Conservation (phyloP, 805 yeast genomes). For the Zygoascus ofunaensis region DNA sequence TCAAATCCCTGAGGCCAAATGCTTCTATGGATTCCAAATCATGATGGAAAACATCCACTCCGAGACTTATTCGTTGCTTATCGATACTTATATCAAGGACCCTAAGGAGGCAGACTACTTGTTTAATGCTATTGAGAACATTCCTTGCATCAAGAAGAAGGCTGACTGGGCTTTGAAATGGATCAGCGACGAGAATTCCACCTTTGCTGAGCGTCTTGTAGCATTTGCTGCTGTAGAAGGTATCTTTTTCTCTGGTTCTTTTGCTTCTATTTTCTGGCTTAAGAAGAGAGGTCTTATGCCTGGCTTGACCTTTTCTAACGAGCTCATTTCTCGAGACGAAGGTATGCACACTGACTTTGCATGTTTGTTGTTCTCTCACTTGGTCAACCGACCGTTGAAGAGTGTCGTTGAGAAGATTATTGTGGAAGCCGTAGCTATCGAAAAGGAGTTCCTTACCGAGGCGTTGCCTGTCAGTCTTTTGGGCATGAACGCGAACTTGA, state of each 20-base stretch:
- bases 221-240: conserved; percentile 99
- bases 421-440: conserved; percentile 91
- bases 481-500: conserved; percentile 89
- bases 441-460: conserved; percentile 88
- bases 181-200: conserved; percentile 81
- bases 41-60: conserved; percentile 99
- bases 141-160: conserved; percentile 92
- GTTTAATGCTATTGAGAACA: conserved; percentile 92
- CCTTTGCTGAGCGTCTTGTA: conserved; percentile 90
- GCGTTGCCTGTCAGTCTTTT: conserved; percentile 88
- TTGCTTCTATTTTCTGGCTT: conserved; percentile 97
- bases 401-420: conserved; percentile 75
- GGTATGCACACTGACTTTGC: conserved; percentile 99
- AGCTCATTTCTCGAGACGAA: conserved; percentile 95
- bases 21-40: conserved; percentile 98
- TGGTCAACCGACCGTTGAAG: conserved; percentile 78
- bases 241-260: conserved; percentile 95
- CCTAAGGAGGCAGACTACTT: conserved; percentile 84
- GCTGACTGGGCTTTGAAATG: conserved; percentile 99
- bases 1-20: conserved; percentile 94
- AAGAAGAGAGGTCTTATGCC: conserved; percentile 99
- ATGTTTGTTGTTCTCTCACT: conserved; percentile 85
- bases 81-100: conserved; percentile 93
- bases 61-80: conserved; percentile 90
- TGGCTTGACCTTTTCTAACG: conserved; percentile 95